phyloP scores from a whole-genome alignment of 2,329 filamentous ascomycete species.

The Aspergillus latus region DNA sequence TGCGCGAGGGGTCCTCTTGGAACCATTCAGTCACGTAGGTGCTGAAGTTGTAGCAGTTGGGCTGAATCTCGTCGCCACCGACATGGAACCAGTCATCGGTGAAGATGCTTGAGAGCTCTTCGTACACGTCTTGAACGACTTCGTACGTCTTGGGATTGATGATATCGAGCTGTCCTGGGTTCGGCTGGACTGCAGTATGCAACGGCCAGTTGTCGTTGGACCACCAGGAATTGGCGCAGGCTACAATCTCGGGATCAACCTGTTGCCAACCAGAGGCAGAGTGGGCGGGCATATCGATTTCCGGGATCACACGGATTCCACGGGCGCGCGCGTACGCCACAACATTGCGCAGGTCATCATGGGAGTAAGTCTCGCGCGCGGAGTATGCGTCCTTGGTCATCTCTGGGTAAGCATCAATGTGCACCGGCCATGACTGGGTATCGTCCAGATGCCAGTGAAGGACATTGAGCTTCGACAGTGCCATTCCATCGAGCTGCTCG shows the following conservation, averaged over 20 bases:
- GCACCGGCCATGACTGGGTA: constrained; percentile 56
- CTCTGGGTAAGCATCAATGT: constrained; percentile 51
- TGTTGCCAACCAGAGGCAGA: constrained; percentile 57
- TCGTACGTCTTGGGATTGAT: constrained; percentile 58
- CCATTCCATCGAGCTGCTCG: constrained; percentile 57
- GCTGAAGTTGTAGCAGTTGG: constrained; percentile 60
- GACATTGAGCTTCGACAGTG: constrained; percentile 58
- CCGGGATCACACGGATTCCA: constrained; percentile 60
- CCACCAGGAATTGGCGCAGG: constrained; percentile 61
- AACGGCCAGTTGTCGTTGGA: constrained; percentile 57
- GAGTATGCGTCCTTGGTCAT: constrained; percentile 59
- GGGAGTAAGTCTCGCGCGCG: constrained; percentile 47
- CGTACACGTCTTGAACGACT: constrained; percentile 55
- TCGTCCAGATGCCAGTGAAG: constrained; percentile 60
- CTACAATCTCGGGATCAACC: constrained; percentile 56
- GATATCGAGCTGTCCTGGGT: constrained; percentile 58
- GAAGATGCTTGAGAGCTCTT: constrained; percentile 53
- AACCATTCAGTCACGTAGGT: constrained; percentile 52
- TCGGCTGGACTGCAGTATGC: constrained; percentile 58
- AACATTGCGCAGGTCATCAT: constrained; percentile 45
- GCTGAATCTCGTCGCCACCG: constrained; percentile 57
- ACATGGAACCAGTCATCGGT: constrained; percentile 57
- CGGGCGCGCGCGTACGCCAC: constrained; percentile 54
- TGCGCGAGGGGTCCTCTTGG: constrained; percentile 49
- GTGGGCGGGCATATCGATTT: constrained; percentile 64